Evolutionary conservation across 2,329 filamentous ascomycete genomes (phyloP), one percentile per base, ranked within the genome.

Genomic region (Colletotrichum higginsianum): DNA sequence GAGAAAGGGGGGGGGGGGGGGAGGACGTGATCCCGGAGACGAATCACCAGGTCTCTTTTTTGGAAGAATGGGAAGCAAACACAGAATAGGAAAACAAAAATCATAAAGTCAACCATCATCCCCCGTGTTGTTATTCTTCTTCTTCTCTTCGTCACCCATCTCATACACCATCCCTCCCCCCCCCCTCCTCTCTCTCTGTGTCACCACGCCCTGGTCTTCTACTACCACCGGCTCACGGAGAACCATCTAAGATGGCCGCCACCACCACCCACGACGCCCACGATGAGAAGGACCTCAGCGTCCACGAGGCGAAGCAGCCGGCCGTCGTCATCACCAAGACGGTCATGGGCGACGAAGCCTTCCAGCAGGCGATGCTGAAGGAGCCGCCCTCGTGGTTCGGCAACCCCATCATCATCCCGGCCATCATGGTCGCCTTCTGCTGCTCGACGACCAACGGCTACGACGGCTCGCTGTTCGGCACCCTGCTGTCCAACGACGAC

Each of bases 401-500:
- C 0, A 73, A 62, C 15, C 70, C 75, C n/a, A 47, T 65, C 62
- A 56, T 79, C 66, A 72, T 79, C 67, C 13, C 76, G 2, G 72
- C 76, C 55, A 76, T 75, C 12, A 50, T 74, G 38, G 75, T 79
- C 5, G 77, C 77, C 6, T 79, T 79, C 69, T 79, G 76, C 67
- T 79, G 77, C 50, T 78, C 76, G 0, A 79, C 77, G 21, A 74
- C 76, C 66, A 79, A 79, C 74, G 78, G 77, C 11, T 79, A 75
- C 52, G 88, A 91, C 74, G 87, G 87, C 47, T 88, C 86, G 38
- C 83, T 91, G 61, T 83, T 86, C 76, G 80, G 81, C 12, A 82
- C 84, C 6, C 87, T 89, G 72, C 88, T 88, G 71, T 86, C 86
- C 57, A 88, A 89, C 83, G 61, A 80, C 0, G 78, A 83, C 1